Base-by-base conservation (phyloP, 306 rosid species). In the Vachellia pachyceras region DNA sequence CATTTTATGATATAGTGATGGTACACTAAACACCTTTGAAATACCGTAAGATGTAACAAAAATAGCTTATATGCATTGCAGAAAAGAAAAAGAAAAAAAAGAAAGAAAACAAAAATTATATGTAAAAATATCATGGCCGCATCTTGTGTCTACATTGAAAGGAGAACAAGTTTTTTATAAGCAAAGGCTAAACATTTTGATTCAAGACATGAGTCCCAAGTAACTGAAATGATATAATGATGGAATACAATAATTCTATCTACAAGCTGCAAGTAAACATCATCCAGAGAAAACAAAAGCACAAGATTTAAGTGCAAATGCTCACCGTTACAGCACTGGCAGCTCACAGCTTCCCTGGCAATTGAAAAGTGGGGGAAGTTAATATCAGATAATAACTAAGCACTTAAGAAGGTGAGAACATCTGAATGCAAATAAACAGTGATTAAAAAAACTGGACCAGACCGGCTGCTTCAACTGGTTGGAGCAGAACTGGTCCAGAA, bases 321-420 rank as follows among this genome's bases (percentile, higher is more conserved):
- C 91, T 76, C 69, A 91, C 97, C 98, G 86, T 90, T 86, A 82
- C 98, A 93, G 78, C 85, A 73, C 72, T 70, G 84, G 89, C 97
- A 93, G 81, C 88, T 91, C 84, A 93, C 97, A 89, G 94, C 97
- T 72, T 93, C 98, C 93, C 97, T 93, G 89, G 80, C 82, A 89
- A 83, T 75, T 49, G 61, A 69, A 60, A 29, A 72, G 80, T 42
- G 25, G 50, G 5, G 69, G 69, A 15, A 61, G 39, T 70, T 33
- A 79, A 41, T 41, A 79, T 57, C 76, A 42, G 78, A 72, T 29
- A 23, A 58, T 20, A 82, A 82, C 72, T 39, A 78, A 58, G 42
- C n/a, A 22, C 41, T 64, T 60, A 68, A 79, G 7, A 72, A 72
- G 65, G 77, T 15, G 81, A 42, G 50, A 60, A 77, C 10, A 77